Evolutionary conservation across 805 yeast species (phyloP).

Genomic region (Suhomyces sp.): DNA sequence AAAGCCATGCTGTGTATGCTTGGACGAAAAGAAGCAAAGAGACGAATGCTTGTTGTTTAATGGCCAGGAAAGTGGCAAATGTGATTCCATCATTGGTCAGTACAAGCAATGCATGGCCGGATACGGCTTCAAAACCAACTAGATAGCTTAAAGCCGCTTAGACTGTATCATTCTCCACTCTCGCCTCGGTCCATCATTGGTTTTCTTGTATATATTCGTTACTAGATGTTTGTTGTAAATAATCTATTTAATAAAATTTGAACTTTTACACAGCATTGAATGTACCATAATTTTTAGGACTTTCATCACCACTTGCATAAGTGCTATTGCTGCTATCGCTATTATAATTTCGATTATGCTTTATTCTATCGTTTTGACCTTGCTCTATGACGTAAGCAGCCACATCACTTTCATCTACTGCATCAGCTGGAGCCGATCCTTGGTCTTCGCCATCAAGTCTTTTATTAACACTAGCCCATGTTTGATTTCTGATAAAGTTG

Average conservation of each 20-base stretch:
- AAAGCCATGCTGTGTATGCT: conserved; percentile 96
- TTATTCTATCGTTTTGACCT: background rate
- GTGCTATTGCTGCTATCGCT: conserved; percentile 6
- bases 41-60: conserved; percentile 83
- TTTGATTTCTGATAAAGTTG: conserved; percentile 62
- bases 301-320: background rate
- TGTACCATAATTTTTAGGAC: conserved; percentile 4
- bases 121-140: conserved; percentile 65
- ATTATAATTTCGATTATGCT: background rate
- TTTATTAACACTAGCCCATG: conserved; percentile 32
- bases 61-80: conserved; percentile 82
- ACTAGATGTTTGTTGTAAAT: background rate
- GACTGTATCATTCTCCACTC: background rate
- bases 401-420: background rate
- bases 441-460: conserved; percentile 13
- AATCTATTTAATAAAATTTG: background rate
- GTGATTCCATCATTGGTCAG: conserved; percentile 63
- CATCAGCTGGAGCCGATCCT: conserved; percentile 1
- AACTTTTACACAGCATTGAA: background rate
- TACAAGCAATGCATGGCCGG: conserved; percentile 92
- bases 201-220: background rate
- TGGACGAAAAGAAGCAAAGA: conserved; percentile 73
- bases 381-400: background rate
- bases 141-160: background rate
- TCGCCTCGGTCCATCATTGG: background rate